These are phyloP conservation scores for Colletotrichum camelliae DNA, from an alignment of 2,329 filamentous ascomycete species.

Conservation along the genomic window DNA sequence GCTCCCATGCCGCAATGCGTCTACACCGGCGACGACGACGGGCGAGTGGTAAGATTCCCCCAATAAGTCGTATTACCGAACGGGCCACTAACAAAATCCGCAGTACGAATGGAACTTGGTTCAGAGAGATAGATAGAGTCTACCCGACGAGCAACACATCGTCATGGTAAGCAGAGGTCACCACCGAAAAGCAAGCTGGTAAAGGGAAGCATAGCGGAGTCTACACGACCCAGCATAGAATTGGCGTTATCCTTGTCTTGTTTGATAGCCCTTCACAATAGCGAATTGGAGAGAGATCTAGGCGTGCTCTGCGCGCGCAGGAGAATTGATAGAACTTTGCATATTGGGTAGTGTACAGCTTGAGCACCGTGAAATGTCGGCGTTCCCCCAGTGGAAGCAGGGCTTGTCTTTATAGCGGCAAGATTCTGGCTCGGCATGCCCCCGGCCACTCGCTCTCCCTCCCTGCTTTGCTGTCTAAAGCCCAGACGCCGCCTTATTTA, in stretches of 20 bases:
- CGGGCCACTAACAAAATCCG: constrained; percentile 6
- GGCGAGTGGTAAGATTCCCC: constrained; percentile 72
- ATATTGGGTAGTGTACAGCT: constrained; percentile 12
- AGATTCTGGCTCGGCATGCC: not conserved
- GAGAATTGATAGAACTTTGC: not conserved
- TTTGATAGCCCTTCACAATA: not conserved
- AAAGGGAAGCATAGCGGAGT: constrained; percentile 18
- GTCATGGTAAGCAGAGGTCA: not conserved
- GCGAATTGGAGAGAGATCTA: not conserved
- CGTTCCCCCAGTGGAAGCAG: not conserved
- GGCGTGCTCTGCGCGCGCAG: not conserved
- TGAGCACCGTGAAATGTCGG: not conserved
- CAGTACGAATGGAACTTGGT: constrained; percentile 70
- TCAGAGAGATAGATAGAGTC: constrained; percentile 60
- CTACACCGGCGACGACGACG: constrained; percentile 94
- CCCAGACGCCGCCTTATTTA: constrained; percentile 28
- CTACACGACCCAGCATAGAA: constrained; percentile 8
- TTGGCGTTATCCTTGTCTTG: constrained; percentile 1
- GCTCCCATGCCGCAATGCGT: constrained; percentile 81
- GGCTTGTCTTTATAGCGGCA: not conserved
- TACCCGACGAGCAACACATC: constrained; percentile 13
- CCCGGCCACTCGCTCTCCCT: not conserved
- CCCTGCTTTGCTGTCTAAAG: constrained; percentile 9
- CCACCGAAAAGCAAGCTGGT: constrained; percentile 16
- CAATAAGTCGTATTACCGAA: accelerated